A percentile compares a stretch with the other conserved stretches of the same genome.
Conservation (phyloP, 768 basidiomycete genomes). For the Russula earlei region DNA sequence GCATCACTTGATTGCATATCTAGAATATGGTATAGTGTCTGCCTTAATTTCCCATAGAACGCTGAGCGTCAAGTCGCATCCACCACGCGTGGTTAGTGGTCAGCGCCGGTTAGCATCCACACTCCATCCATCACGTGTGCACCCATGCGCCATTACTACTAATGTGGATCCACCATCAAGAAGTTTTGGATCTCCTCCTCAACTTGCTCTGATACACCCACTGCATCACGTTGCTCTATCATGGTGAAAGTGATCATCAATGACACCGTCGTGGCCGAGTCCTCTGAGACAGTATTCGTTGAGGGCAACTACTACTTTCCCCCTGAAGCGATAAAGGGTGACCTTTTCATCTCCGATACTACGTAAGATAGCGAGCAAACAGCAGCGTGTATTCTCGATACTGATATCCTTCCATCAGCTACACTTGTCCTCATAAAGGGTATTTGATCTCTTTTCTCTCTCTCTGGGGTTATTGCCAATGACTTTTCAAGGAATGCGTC, state of each 20-base stretch:
- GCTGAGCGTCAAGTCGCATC: neutral
- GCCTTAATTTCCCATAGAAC: neutral
- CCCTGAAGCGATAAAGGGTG: conserved; percentile 38
- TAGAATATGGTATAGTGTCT: neutral
- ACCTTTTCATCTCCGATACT: conserved; percentile 40
- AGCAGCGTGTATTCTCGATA: neutral
- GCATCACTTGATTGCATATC: neutral
- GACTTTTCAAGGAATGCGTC: conserved; percentile 40
- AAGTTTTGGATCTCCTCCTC: neutral
- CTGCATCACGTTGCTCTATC: neutral
- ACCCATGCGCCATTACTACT: neutral
- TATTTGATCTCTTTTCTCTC: neutral
- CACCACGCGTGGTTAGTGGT: neutral
- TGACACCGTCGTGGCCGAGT: conserved; percentile 48
- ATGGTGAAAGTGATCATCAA: conserved; percentile 46
- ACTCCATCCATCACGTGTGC: neutral
- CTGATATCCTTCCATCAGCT: neutral
- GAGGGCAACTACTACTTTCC: conserved; percentile 74
- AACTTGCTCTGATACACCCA: neutral
- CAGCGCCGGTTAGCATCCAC: too few species aligned
- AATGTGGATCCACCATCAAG: neutral
- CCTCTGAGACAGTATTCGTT: conserved; percentile 42
- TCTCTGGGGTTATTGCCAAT: neutral
- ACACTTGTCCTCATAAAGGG: conserved; percentile 11
- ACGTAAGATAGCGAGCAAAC: conserved; percentile 28